Conservation (phyloP, 2,329 filamentous ascomycete species). For the Hypoxylon sp. region DNA sequence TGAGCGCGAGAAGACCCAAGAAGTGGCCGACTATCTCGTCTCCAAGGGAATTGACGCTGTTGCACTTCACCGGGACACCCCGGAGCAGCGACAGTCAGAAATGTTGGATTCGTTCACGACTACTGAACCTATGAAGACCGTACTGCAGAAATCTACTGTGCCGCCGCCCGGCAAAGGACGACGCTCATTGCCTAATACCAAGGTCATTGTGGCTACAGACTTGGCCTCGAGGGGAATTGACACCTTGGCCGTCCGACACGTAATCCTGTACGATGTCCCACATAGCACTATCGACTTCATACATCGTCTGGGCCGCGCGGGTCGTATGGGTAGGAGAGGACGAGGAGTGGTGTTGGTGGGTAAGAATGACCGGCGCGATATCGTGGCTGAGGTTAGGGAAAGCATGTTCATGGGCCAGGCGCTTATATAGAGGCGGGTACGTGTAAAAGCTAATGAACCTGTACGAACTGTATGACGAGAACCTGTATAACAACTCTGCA, state of each 20-base stretch:
- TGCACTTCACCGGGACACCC: constrained; percentile 86
- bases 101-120: constrained; percentile 81
- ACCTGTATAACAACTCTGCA: constrained; percentile 25
- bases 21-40: constrained; percentile 81
- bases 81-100: constrained; percentile 80
- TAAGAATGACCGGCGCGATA: constrained; percentile 87
- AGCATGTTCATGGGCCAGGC: constrained; percentile 88
- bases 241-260: constrained; percentile 88
- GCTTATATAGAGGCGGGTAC: constrained; percentile 67
- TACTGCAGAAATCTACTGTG: constrained; percentile 43
- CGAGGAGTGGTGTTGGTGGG: constrained; percentile 91
- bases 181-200: constrained; percentile 78
- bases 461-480: constrained; percentile 17
- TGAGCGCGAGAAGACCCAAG: constrained; percentile 87
- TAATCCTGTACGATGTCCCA: constrained; percentile 96
- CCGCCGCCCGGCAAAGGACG: constrained; percentile 52
- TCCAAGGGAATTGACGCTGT: constrained; percentile 90
- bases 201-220: constrained; percentile 94
- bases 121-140: constrained; percentile 55
- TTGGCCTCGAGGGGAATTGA: constrained; percentile 93
- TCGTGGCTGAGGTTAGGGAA: constrained; percentile 91
- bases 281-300: constrained; percentile 99
- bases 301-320: constrained; percentile 90
- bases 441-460: constrained; percentile 9
- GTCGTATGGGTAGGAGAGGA: constrained; percentile 91